Evolutionary conservation across 306 rosid genomes (phyloP), one percentile per base, ranked within the genome.

Genomic region (Trifolium fragiferum): DNA sequence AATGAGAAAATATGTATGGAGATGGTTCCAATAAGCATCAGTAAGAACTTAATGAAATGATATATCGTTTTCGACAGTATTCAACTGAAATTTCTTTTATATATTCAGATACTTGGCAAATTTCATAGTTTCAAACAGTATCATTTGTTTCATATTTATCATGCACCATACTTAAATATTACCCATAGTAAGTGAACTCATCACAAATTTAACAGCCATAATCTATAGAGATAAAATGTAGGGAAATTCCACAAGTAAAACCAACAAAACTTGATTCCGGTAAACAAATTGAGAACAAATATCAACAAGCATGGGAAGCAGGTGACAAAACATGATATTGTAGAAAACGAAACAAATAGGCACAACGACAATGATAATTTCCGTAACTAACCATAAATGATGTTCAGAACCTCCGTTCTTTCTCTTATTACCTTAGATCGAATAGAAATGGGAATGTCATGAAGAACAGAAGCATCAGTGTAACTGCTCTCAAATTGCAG

Each of bases 401-500:
- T 68, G 62, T 72, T 62, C 70, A 66, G 72, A 54, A 50, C 19
- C 65, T 15, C 38, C 68, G 33, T 43, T 59, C 8, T 75, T 67
- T 67, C 47, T 65, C 64, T 53, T 35, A 12, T 60, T 90, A 92
- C 99, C 97, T 92, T 90, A 0, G 99, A 77, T 8, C 97, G 95
- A 73, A 94, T 87, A 35, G 97, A 90, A 49, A 90, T 83, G 66
- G 99, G 99, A 73, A 94, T 85, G 57, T 89, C 97, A 76, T 86
- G 92, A 72, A 92, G 83, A 74, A 85, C 92, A 81, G 97, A 30
- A 67, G 93, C 90, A 40, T 92, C 93, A 41, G 96, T 90, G 89
- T 92, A 92, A 83, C 92, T 89, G 83, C 99, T 94, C 80, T 94
- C 99, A 68, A 83, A 87, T 77, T 90, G 97, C 79, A 94, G 86